These are phyloP conservation scores for Plasmopara halstedii DNA, from an alignment of 352 stramenopile species.

Conservation along the genomic window DNA sequence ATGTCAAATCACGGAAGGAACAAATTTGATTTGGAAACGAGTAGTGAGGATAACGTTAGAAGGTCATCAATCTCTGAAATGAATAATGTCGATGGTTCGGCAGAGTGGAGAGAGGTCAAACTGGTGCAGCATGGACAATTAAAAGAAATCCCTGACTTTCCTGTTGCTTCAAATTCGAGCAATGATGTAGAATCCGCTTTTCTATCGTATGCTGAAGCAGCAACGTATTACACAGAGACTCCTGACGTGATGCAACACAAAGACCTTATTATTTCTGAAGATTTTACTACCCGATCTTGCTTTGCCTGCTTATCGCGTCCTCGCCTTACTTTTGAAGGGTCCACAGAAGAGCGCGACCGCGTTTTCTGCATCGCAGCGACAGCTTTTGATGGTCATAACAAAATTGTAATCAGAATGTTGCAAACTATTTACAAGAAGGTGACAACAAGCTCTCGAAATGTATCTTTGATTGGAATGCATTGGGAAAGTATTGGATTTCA, in stretches of 20 bases:
- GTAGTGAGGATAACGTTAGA: slow-evolving; percentile 4
- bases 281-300: slow-evolving; percentile 41
- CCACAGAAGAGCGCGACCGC: slow-evolving; percentile 56
- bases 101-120: slow-evolving; percentile 61
- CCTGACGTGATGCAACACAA: slow-evolving; percentile 30
- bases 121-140: slow-evolving; percentile 20
- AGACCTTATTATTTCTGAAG: slow-evolving; percentile 52
- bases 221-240: slow-evolving; percentile 33
- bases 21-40: not conserved
- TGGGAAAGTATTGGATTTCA: slow-evolving; percentile 89
- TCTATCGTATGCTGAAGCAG: slow-evolving; percentile 42
- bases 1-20: slow-evolving; percentile 4
- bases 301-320: slow-evolving; percentile 54
- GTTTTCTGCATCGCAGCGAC: slow-evolving; percentile 70
- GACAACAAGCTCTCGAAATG: slow-evolving; percentile 21
- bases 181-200: slow-evolving; percentile 4
- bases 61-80: slow-evolving; percentile 12
- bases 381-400: slow-evolving; percentile 33
- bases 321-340: slow-evolving; percentile 40
- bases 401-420: slow-evolving; percentile 42
- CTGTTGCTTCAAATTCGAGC: not conserved
- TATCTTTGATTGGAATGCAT: slow-evolving; percentile 52
- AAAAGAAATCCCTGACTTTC: not conserved
- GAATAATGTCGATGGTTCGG: slow-evolving; percentile 11
- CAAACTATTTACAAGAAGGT: slow-evolving; percentile 64